Base-by-base conservation (phyloP, 257 asterid species). In the Petunia secreta region DNA sequence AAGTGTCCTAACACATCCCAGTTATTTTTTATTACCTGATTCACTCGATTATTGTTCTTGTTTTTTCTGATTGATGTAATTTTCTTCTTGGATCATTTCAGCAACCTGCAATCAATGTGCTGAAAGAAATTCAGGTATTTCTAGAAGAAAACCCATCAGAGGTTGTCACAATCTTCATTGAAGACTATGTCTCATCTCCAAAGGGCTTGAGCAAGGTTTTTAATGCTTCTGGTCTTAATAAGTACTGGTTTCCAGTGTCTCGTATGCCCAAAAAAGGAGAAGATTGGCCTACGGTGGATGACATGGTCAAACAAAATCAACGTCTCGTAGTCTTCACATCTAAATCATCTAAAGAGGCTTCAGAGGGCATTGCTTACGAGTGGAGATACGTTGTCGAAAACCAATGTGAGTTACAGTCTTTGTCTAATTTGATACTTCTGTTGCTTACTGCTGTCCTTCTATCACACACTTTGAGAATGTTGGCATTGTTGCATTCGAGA, bases 201-300 rank as follows among this genome's bases (percentile, higher is more conserved):
- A 90, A 78, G 81, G 97, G 91, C 82, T 81, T 94, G 88, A 65
- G 91, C 15, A 90, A 52, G 78, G 90, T 91, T 81, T 94, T 94
- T 65, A 91, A 85, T 75, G 93, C 92, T 62, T 84, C 98, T 58
- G 97, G 98, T 34, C 92, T 93, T 41, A 89, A 74, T 85, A 83
- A 79, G 57, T 94, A 91, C 87, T 41, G 83, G 88, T 93, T 93
- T 87, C 98, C 98, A 0, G 83, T 89, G 25, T 85, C 95, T 76
- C 84, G 25, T 80, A 94, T 94, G 97, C 98, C 98, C 38, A 84
- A 79, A 87, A 86, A 80, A 38, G 97, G 98, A 10, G 79, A 80
- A 81, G 97, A 93, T 83, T 94, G 98, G 98, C 98, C 98, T 25
- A 88, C 91, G 0, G 93, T 94, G 71, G 95, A 93, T 86, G 94